Conservation (phyloP, 192 early-diverging fungal genomes). For the Backusella parvicylindrica region DNA sequence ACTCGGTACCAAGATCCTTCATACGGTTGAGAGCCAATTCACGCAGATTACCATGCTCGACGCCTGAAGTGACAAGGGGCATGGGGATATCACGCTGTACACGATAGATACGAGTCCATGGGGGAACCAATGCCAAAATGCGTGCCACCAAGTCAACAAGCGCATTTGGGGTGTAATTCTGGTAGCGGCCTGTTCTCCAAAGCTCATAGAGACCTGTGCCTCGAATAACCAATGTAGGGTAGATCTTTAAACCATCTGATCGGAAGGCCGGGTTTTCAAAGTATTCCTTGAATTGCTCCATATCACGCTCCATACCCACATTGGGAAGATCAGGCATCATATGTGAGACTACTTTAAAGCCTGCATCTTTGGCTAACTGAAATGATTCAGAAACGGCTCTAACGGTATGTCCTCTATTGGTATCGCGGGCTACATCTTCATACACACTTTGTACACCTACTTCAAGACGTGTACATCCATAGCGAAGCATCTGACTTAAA, state of each 20-base stretch:
- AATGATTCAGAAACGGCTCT: slow-evolving; percentile 97
- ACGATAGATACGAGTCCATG: slow-evolving; percentile 98
- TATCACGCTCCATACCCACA: slow-evolving; percentile 98
- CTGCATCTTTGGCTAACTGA: slow-evolving; percentile 96
- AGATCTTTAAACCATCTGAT: slow-evolving; percentile 96
- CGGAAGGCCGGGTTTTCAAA: slow-evolving; percentile 99
- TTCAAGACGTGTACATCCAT: slow-evolving; percentile 97
- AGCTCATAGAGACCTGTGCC: slow-evolving; percentile 98
- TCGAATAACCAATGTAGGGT: slow-evolving; percentile 98
- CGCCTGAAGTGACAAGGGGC: slow-evolving; percentile 97
- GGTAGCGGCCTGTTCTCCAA: slow-evolving; percentile 97
- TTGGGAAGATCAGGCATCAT: slow-evolving; percentile 99
- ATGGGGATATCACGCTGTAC: slow-evolving; percentile 99
- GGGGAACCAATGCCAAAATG: slow-evolving; percentile 94
- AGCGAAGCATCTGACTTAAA: slow-evolving; percentile 95
- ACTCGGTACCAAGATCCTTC: slow-evolving; percentile 94
- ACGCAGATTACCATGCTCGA: slow-evolving; percentile 96
- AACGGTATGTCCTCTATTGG: slow-evolving; percentile 97
- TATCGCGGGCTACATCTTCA: slow-evolving; percentile 99
- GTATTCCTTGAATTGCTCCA: slow-evolving; percentile 97
- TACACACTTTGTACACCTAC: slow-evolving; percentile 99
- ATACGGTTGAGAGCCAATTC: slow-evolving; percentile 94
- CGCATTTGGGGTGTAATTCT: slow-evolving; percentile 95
- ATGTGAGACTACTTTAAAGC: slow-evolving; percentile 98
- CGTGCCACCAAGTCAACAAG: slow-evolving; percentile 94